phyloP scores from a whole-genome alignment of 495 filamentous ascomycete genomes.

The Pyrenula massariospora region DNA sequence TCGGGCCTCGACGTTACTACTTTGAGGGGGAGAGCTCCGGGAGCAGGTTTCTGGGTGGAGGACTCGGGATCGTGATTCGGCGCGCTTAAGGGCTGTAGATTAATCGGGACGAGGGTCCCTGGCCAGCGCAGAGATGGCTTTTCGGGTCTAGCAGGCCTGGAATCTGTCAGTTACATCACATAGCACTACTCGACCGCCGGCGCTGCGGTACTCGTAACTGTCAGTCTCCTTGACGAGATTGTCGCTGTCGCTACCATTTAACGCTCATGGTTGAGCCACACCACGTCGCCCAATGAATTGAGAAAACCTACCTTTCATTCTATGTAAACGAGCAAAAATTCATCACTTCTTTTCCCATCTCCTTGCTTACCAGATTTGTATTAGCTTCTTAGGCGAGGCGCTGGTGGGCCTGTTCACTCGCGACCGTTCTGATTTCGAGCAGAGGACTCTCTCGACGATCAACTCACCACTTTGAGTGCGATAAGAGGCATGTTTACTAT shows the following conservation, averaged over 20 bases:
- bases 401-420: background rate
- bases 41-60: background rate
- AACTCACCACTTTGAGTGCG: too few relatives aligned
- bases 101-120: background rate
- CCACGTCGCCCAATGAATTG: too few relatives aligned
- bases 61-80: background rate
- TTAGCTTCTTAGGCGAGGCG: background rate
- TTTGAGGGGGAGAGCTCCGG: background rate
- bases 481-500: too few relatives aligned
- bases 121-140: background rate
- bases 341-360: too few relatives aligned
- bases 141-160: too few relatives aligned
- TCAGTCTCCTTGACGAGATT: background rate
- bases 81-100: background rate
- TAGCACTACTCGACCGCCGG: background rate
- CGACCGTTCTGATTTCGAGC: background rate
- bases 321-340: too few relatives aligned
- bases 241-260: background rate
- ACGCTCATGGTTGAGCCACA: too few relatives aligned
- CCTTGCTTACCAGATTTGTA: too few relatives aligned
- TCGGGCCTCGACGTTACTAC: background rate
- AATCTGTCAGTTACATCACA: background rate
- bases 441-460: too few relatives aligned
- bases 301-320: too few relatives aligned
- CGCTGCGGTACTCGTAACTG: too few relatives aligned